Evolutionary conservation across 331 rosid species (phyloP).

Genomic region (Dryas integrifolia): DNA sequence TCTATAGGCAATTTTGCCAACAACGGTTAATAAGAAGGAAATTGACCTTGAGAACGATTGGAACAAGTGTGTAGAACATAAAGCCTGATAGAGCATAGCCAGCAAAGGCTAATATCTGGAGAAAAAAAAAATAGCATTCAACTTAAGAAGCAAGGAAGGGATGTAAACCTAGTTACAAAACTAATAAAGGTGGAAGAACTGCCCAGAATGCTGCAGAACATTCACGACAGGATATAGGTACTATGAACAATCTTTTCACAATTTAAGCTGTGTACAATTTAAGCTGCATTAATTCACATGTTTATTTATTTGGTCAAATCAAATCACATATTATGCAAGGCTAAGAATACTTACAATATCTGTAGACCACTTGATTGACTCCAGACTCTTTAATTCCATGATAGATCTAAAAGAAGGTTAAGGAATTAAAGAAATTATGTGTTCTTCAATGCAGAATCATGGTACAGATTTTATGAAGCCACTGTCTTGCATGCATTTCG

Average conservation of each 20-base stretch:
- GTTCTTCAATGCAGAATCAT: neutral
- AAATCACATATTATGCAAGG: neutral
- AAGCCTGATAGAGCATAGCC: slow-evolving; percentile 54
- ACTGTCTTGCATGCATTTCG: neutral
- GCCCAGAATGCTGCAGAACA: neutral
- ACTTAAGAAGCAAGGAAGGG: neutral
- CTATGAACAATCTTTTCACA: neutral
- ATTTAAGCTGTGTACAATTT: neutral
- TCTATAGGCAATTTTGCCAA: too few species aligned
- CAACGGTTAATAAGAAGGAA: slow-evolving; percentile 6
- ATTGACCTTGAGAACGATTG: slow-evolving; percentile 64
- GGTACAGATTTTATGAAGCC: neutral
- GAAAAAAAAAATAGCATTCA: neutral
- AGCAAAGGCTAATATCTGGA: slow-evolving; percentile 49
- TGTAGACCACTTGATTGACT: slow-evolving; percentile 53
- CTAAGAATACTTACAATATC: slow-evolving; percentile 47
- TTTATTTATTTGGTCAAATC: neutral
- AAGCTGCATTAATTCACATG: neutral
- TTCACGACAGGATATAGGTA: slow-evolving; percentile 1
- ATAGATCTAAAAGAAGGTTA: slow-evolving; percentile 48
- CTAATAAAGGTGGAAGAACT: neutral
- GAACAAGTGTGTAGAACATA: slow-evolving; percentile 50
- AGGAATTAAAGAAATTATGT: slow-evolving; percentile 22
- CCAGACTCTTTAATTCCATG: slow-evolving; percentile 49
- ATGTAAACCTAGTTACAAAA: too few species aligned